Evolutionary conservation across 2,329 filamentous ascomycete species (phyloP), one percentile per base, ranked within the genome.

Genomic region (Aspergillus flavus): DNA sequence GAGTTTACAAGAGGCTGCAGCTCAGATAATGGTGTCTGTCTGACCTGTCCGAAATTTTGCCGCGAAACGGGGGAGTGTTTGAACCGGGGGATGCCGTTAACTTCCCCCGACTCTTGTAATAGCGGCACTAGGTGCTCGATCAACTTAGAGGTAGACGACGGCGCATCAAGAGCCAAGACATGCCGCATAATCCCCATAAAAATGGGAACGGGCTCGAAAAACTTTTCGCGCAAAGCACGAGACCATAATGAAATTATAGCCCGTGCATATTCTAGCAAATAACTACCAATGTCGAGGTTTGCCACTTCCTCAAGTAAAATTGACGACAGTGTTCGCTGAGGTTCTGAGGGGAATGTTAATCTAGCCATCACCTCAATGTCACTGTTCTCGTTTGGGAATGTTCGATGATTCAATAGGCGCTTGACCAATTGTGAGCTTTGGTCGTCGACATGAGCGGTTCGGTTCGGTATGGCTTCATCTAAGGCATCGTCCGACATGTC

Each of bases 211-310:
- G 80, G 80, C 30, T 74, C 69, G 64, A 78, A 82, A 70, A 82
- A 85, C 62, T 80, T 81, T 66, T 89, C 86, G 41, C 81, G 78
- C 39, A 88, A 71, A 62, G 85, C 85, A 30, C 79, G 82, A 36
- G 82, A 78, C 87, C 87, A 89, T 6, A 89, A 65, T 11, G 79
- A 76, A 10, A 85, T 76, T 57, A 88, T 78, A 16, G 81, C 78
- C 59, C 79, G 76, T 36, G 82, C 82, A 58, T 87, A 80, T 56
- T 81, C 80, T 12, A 83, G 66, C 6, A 83, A 75, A 52, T 86
- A 80, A 56, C 79, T 80, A 19, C 80, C 78, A 4, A 78, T 76
- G 50, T 81, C 72, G 3, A 79, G 72, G 26, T 70, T 72, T 1
- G 83, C 76, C 50, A 86, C 75, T 19, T 79, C 76, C 67, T 87